Evolutionary conservation across 768 basidiomycete species (phyloP).

Genomic region (Lactifluus hygrophoroides): DNA sequence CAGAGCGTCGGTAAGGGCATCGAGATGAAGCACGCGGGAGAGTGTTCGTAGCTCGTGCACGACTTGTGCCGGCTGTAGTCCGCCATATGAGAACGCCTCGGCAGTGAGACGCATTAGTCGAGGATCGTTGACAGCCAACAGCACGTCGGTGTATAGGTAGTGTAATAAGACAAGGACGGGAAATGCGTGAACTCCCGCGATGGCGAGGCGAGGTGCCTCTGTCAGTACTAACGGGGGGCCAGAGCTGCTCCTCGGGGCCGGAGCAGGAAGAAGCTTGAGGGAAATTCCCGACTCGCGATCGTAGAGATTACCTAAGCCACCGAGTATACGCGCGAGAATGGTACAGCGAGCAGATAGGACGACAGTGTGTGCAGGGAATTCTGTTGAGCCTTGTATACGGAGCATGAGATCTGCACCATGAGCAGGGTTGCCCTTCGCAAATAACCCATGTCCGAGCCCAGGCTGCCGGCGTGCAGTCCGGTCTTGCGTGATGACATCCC

Average conservation of each 20-base stretch:
- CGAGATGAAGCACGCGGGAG: conserved; percentile 51
- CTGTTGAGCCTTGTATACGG: conserved; percentile 31
- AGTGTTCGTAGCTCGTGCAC: conserved; percentile 56
- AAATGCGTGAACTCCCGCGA: conserved; percentile 55
- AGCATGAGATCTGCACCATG: conserved; percentile 61
- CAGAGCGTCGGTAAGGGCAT: conserved; percentile 44
- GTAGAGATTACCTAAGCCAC: conserved; percentile 22
- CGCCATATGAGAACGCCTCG: conserved; percentile 31
- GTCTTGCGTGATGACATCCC: conserved; percentile 15
- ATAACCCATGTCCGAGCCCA: conserved; percentile 1
- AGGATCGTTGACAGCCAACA: conserved; percentile 79
- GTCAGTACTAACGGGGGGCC: conserved; percentile 11
- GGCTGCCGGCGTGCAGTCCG: conserved; percentile 1
- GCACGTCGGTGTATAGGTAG: conserved; percentile 83
- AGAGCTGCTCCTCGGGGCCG: neutral
- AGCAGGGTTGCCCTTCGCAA: conserved; percentile 18
- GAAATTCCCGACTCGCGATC: conserved; percentile 22
- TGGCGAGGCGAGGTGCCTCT: conserved; percentile 27
- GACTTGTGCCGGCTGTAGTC: conserved; percentile 39
- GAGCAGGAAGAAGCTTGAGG: conserved; percentile 26
- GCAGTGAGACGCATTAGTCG: conserved; percentile 45
- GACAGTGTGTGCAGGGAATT: conserved; percentile 54
- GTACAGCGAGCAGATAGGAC: conserved; percentile 56
- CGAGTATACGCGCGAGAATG: conserved; percentile 37
- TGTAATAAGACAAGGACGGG: conserved; percentile 66